phyloP scores from a whole-genome alignment of 148 eudicot genomes.

The Pouteria glomerata region DNA sequence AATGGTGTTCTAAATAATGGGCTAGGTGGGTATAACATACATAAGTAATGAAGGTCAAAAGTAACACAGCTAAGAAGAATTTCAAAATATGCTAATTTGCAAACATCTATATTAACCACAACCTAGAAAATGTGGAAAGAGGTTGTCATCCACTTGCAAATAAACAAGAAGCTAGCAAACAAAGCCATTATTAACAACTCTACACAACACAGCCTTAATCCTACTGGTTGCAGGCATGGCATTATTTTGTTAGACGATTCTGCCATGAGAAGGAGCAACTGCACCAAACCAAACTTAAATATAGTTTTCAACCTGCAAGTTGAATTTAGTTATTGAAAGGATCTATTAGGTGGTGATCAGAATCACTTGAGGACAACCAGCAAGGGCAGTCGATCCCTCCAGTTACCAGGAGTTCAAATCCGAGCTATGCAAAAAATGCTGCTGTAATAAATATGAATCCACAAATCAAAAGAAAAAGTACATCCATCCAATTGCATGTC shows the following conservation, averaged over 20 bases:
- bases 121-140: neutral
- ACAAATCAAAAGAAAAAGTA: neutral
- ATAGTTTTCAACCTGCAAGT: too few relatives aligned
- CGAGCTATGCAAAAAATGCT: neutral
- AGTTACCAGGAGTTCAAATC: neutral
- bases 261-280: neutral
- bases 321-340: too few relatives aligned
- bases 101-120: neutral
- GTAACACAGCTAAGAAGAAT: neutral
- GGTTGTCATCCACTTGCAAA: too few relatives aligned
- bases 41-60: neutral
- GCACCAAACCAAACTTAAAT: too few relatives aligned
- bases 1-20: neutral
- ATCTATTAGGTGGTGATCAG: too few relatives aligned
- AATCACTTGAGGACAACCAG: too few relatives aligned
- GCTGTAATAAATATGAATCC: neutral
- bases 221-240: too few relatives aligned
- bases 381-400: too few relatives aligned
- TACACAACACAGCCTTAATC: too few relatives aligned
- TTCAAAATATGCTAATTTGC: neutral
- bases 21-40: neutral
- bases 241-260: too few relatives aligned
- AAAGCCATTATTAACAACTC: too few relatives aligned
- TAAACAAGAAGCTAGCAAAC: too few relatives aligned
- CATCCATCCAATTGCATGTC: neutral